Conservation (phyloP, 129 eudicot species). For the Flaveria linearis region DNA sequence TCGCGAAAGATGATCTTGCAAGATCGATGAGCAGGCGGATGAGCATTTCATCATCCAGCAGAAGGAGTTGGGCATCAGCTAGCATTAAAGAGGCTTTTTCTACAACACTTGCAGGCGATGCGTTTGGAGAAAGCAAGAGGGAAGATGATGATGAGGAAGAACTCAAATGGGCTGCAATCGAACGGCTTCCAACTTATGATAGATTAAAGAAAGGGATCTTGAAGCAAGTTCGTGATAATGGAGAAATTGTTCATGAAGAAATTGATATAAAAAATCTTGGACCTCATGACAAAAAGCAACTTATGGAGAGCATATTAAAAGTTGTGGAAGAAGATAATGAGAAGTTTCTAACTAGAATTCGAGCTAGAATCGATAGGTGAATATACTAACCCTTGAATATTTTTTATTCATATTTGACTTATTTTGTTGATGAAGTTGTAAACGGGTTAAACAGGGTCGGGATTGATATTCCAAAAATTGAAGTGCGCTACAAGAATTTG, state of each 20-base stretch:
- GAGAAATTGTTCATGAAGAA: constrained; percentile 16
- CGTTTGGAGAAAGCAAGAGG: constrained; percentile 25
- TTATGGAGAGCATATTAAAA: constrained; percentile 55
- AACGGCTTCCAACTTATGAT: constrained; percentile 74
- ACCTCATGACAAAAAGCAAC: constrained; percentile 47
- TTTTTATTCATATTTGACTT: too few relatives aligned
- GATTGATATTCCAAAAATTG: constrained; percentile 58
- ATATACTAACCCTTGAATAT: neutral
- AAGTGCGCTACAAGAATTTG: constrained; percentile 67
- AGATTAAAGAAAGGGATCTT: constrained; percentile 57
- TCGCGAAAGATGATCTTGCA: constrained; percentile 45
- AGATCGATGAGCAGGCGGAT: constrained; percentile 55
- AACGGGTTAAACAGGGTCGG: constrained; percentile 55
- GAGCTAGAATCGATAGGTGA: constrained; percentile 73
- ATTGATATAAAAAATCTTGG: constrained; percentile 47
- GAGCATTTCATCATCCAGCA: constrained; percentile 45
- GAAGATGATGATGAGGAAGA: constrained; percentile 60
- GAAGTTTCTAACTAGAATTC: constrained; percentile 54
- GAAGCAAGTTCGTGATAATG: constrained; percentile 56
- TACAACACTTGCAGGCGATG: constrained; percentile 30
- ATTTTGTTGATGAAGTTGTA: too few relatives aligned
- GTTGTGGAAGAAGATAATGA: constrained; percentile 69
- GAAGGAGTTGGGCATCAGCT: constrained; percentile 56
- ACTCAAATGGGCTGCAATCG: constrained; percentile 80
- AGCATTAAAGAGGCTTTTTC: constrained; percentile 54